Evolutionary conservation across 2,329 filamentous ascomycete species (phyloP), one percentile per base, ranked within the genome.

Genomic region (Aspergillus spinulosporus): DNA sequence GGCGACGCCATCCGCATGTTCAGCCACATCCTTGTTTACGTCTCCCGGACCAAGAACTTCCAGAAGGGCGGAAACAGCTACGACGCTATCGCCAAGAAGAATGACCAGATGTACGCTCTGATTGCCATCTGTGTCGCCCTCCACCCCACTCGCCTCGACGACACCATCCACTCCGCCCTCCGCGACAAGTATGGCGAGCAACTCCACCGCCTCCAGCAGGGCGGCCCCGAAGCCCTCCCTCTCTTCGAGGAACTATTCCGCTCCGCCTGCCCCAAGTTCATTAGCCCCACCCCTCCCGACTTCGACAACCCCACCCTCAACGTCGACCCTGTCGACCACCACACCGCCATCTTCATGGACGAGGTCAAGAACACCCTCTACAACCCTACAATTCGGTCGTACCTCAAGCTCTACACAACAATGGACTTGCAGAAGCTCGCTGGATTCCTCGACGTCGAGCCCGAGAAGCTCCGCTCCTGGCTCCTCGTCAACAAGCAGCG

Each of bases 1-100:
- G 90, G 92, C 78, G 94, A 99, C 78, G 94, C 94, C 76, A 97
- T 99, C 80, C 92, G 93, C 84, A 96, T 97, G 88, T 99, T 99
- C 87, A 96, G 90, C 83, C 94, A 99, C 84, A 99, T 99, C 77
- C 87, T 99, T 68, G 89, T 99, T 79, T 99, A 97, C 80, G 92
- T 99, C 65, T 96, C 92, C 66, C 85, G 94, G 70, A 99, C 94
- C 73, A 99, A 99, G 89, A 97, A 97, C 84, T 97, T 97, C 87
- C 94, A 99, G 80, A 99, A 97, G 87, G 96, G 92, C 76, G 89
- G 74, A 65, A 77, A 76, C 68, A 96, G 80, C 66, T 97, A 96
- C 81, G 94, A 99, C 77, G 95, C 91, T 62, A 97, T 97, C 78
- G 92, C 90, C 70, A 99, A 99, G 89, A 97, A 97, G 87, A 97